Evolutionary conservation across 2,329 filamentous ascomycete species (phyloP), one percentile per base, ranked within the genome.

Genomic region (Pseudogymnoascus sp.): DNA sequence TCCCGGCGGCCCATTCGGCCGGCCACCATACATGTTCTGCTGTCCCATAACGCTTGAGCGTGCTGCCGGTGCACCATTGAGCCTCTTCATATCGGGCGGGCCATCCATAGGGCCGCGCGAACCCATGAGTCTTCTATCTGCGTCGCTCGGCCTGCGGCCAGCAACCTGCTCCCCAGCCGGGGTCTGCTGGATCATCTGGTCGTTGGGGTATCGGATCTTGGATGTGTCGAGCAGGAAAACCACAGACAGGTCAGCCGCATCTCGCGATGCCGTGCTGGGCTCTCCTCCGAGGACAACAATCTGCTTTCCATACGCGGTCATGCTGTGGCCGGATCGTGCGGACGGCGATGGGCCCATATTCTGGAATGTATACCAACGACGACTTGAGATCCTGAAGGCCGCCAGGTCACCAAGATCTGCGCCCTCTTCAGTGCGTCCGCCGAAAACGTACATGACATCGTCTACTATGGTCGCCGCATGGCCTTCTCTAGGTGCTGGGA

Each of bases 381-480:
- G 87, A 10, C 92, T 92, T 0, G 88, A 86, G 69, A 90, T 90
- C 60, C 87, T 82, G 75, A 91, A 91, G 9, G 95, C 95, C 2
- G 95, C 93, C 47, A 99, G 81, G 75, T 99, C 95, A 35, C 93
- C 95, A 3, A 99, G 79, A 74, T 99, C 95, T 28, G 87, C 85
- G 1, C 95, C 95, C 69, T 97, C 93, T 72, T 97, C 91, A 0
- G 92, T 97, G 65, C 95, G 89, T 50, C 95, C 95, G 69, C 96
- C 96, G 75, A 99, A 99, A 66, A 99, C 87, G 78, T 99, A 99
- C 96, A 99, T 99, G 65, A 97, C 95, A 74, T 99, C 95, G 74
- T 95, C 91, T 47, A 99, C 93, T 19, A 99, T 80, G 3, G 93
- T 88, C 13, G 95, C 91, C 11, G 96, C 93, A 75, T 99, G 95